Evolutionary conservation across 345 rosid species (phyloP), one percentile per base, ranked within the genome.

Genomic region (Eucalyptus cloeziana): DNA sequence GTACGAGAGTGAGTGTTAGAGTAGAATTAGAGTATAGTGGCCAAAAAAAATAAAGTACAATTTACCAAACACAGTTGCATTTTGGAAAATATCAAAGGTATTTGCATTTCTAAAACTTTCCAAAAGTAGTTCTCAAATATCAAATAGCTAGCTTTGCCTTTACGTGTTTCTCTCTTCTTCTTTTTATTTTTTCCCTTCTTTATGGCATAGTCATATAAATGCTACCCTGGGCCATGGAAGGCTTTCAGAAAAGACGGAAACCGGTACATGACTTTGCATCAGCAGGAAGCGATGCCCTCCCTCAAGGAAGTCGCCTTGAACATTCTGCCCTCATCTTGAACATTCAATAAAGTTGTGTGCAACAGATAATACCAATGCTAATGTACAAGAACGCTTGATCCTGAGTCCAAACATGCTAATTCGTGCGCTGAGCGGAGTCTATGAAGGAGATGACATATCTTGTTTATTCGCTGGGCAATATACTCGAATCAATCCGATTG

Each of bases 191-290:
- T 7, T 43, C n/a, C 19, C 6, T 86, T 44, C 13, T 33, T 49
- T 4, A 17, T 19, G 4, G 60, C 31, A 88, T 4, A 7, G 13
- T 87, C 83, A 25, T 56, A 17, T 12, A 96, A 98, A 93, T 94
- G 99, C 91, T 97, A 97, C 86, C 99, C 99, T 19, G 98, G 97
- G 51, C 95, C 96, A 30, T 97, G 99, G 99, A 95, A 94, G 94
- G 99, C 96, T 76, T 91, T 97, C 7, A 93, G 95, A 89, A 94
- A 90, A 91, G 92, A 89, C 87, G 91, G 94, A 69, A 90, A 94
- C 87, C 67, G 27, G 4, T 92, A 89, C 69, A 81, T 93, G 0
- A 94, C 95, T 89, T 44, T 96, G 92, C 98, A 96, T 90, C 95
- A 95, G 92, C 99, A 93, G 92, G 96, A 95, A 87, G 51, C 80